A percentile compares a stretch with the other conserved stretches of the same genome.
Conservation (phyloP, 2,329 filamentous ascomycete genomes). For the Metarhizium sp. region DNA sequence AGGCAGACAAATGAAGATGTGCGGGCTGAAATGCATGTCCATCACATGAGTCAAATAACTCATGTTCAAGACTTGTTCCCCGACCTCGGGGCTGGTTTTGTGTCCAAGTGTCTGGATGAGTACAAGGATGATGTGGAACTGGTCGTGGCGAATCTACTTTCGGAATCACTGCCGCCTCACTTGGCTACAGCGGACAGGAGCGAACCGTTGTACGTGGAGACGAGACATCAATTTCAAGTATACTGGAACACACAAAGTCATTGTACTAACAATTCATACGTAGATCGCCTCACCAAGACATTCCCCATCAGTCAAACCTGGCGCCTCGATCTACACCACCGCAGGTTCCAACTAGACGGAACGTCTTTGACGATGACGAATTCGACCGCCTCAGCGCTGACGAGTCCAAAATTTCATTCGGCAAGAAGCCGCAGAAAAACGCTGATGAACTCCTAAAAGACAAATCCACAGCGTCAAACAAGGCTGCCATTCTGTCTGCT, state of each 20-base stretch:
- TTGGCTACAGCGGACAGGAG: constrained; percentile 54
- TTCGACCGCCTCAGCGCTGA: constrained; percentile 63
- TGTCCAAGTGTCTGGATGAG: constrained; percentile 69
- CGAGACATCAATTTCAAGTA: too few species aligned
- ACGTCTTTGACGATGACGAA: constrained; percentile 73
- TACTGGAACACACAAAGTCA: neutral
- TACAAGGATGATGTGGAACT: constrained; percentile 70
- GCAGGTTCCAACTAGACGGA: constrained; percentile 50
- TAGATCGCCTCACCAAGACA: constrained; percentile 19
- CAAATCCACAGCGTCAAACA: constrained; percentile 56
- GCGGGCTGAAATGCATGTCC: constrained; percentile 54
- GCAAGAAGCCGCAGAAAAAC: constrained; percentile 55
- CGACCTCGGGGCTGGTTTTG: constrained; percentile 72
- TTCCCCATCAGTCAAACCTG: constrained; percentile 27
- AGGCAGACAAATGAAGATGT: constrained; percentile 27
- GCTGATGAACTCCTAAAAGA: constrained; percentile 66
- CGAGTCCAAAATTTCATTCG: constrained; percentile 64
- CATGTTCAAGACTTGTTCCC: constrained; percentile 94
- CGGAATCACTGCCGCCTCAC: constrained; percentile 63
- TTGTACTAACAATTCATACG: constrained; percentile 10
- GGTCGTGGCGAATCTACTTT: constrained; percentile 72
- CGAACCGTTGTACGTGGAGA: constrained; percentile 47
- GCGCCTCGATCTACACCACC: constrained; percentile 52
- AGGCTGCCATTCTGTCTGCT: constrained; percentile 80
- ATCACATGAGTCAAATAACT: constrained; percentile 74